Evolutionary conservation across 163 green algal genomes (phyloP), one percentile per base, ranked within the genome.

Genomic region (Scenedesmus sp.): DNA sequence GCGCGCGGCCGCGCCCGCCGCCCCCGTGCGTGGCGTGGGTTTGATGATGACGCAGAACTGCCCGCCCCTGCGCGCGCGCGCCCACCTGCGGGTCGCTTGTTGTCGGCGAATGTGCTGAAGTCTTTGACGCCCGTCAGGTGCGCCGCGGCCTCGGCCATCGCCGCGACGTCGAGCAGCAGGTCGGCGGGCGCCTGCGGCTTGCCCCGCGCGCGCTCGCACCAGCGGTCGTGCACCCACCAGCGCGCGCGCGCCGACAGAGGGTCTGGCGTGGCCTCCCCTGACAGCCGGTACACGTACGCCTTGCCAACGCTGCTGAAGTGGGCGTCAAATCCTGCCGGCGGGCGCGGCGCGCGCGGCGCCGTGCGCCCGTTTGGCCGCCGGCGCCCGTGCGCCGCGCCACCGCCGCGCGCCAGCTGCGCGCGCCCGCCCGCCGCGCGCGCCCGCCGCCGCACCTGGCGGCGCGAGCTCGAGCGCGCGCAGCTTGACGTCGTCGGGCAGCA

Each of bases 161-260:
- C 69, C 5, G 26, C 62, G 26, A 86, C 67, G 20, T 89, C 81
- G 26, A 89, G 70, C 60, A 34, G 20, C 11, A 89, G 51, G 60
- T 89, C 73, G 13, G 42, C 42, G 28, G 75, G 69, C 4, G 48
- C 28, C 36, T 76, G 51, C 20, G 85, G 85, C 71, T 86, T 86
- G 51, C 85, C 85, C 11, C 82, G 73, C 24, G 63, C 64, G 24
- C 56, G 75, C 64, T 86, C 78, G 50, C 78, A 87, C 74, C 80
- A 87, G 11, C 85, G 58, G 57, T 86, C 78, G 71, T 87, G 85
- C 53, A 87, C 44, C 82, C 82, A 87, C 84, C 84, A 84, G 56
- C 31, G 60, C 28, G 14, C 13, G 28, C 70, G 20, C 31, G 82
- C 84, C 81, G 87, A 67, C 17, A 71, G 28, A 0, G 84, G 84